These are phyloP conservation scores for Musa beccarii DNA, from an alignment of 176 grass and related monocot genomes.

Conservation along the genomic window DNA sequence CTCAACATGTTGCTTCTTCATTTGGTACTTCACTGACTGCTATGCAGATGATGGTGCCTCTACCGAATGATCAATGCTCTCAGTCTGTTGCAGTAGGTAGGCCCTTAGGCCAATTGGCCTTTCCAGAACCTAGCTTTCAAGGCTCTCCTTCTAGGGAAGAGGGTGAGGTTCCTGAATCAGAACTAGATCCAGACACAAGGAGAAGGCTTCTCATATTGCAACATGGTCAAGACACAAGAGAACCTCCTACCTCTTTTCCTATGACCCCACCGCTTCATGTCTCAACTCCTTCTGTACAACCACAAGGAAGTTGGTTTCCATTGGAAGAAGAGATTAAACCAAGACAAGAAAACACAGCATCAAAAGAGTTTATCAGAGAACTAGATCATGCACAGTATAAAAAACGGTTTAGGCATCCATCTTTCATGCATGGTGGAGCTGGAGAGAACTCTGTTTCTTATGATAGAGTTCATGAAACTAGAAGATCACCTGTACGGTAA, in stretches of 20 bases:
- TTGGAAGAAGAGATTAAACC: slow-evolving; percentile 39
- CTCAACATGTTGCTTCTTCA: slow-evolving; percentile 34
- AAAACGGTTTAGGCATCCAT: slow-evolving; percentile 32
- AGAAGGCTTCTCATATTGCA: slow-evolving; percentile 93
- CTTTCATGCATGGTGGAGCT: slow-evolving; percentile 26
- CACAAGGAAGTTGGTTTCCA: slow-evolving; percentile 42
- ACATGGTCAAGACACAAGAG: slow-evolving; percentile 81
- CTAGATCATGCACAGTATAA: slow-evolving; percentile 28
- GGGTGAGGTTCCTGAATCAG: slow-evolving; percentile 79
- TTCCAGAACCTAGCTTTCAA: slow-evolving; percentile 35
- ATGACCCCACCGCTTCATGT: slow-evolving; percentile 28
- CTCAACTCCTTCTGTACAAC: slow-evolving; percentile 43
- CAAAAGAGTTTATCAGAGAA: slow-evolving; percentile 35
- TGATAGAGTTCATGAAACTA: slow-evolving; percentile 44
- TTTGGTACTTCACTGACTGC: slow-evolving; percentile 25
- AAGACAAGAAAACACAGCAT: slow-evolving; percentile 28
- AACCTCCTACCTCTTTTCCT: slow-evolving; percentile 34
- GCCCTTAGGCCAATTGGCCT: slow-evolving; percentile 37
- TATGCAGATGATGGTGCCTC: slow-evolving; percentile 29
- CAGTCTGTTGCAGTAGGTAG: slow-evolving; percentile 36
- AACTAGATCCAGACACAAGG: slow-evolving; percentile 82
- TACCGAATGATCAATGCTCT: slow-evolving; percentile 33
- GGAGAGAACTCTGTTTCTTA: slow-evolving; percentile 39
- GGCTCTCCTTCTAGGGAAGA: slow-evolving; percentile 81
- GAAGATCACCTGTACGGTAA: slow-evolving; percentile 55